Base-by-base conservation (phyloP, 441 rosid species). In the Aquilaria agallochum region DNA sequence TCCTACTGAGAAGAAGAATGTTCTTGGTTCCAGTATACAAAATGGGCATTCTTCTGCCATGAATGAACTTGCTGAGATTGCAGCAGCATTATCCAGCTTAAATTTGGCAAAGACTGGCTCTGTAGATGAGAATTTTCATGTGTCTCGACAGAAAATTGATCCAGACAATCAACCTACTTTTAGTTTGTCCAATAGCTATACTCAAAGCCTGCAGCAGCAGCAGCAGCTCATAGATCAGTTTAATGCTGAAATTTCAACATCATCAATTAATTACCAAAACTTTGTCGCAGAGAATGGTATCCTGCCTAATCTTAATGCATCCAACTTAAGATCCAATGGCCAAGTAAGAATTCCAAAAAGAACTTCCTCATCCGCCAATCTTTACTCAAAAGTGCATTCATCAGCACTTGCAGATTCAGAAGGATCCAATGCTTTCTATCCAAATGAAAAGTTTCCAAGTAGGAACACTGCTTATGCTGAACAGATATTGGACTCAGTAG, bases 351-450 rank as follows among this genome's bases (percentile, higher is more conserved):
- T 91, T 68, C 92, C 95, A 14, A 86, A 73, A 77, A 74, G 84
- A 81, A 79, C 85, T 68, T 74, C 78, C 71, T 91, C 95, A 68
- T 85, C 87, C 36, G 78, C 85, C 58, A 88, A 81, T 82, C 89
- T 88, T 55, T 79, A 78, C 76, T 72, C 86, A 51, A 72, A 72
- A 52, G 66, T 75, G 71, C 84, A 79, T 72, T 76, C 82, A 56
- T 70, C 79, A 13, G 81, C 83, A 61, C 58, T 80, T 66, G 93
- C 78, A 75, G 68, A 57, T 70, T 68, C 73, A 14, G 89, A 82
- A 56, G 65, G 78, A 74, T 71, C 86, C 67, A 72, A 76, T 74
- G 70, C 56, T 64, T 68, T 56, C 64, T 76, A 66, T 64, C 78
- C 66, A 68, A 79, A 78, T 74, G 69, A 76, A 64, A 74, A 78